Evolutionary conservation across 2,329 filamentous ascomycete species (phyloP).

Genomic region (Gremmenia infestans): DNA sequence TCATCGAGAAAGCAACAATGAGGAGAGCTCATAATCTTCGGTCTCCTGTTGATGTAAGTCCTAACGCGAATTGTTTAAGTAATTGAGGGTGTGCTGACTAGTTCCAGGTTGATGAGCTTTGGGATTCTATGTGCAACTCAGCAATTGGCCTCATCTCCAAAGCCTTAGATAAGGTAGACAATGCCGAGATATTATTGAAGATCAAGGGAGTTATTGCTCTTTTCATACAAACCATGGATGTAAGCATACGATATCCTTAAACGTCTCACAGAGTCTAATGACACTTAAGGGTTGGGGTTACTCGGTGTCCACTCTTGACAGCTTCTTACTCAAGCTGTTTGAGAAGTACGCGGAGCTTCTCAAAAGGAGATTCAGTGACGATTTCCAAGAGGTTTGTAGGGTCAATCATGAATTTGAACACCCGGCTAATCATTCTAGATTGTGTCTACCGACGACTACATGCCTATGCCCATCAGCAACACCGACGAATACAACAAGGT

Average conservation of each 20-base stretch:
- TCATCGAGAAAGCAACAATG: constrained; percentile 93
- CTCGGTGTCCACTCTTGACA: constrained; percentile 73
- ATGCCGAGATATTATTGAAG: constrained; percentile 86
- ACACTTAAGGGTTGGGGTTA: constrained; percentile 75
- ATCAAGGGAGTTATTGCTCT: constrained; percentile 90
- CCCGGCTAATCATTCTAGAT: constrained; percentile 41
- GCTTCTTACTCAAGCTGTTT: constrained; percentile 82
- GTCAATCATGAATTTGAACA: constrained; percentile 3
- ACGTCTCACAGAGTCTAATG: constrained; percentile 2
- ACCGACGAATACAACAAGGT: constrained; percentile 92
- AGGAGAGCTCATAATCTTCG: constrained; percentile 78
- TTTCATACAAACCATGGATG: constrained; percentile 98
- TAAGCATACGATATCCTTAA: constrained; percentile 35
- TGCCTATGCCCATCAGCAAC: constrained; percentile 96
- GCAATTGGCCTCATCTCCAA: constrained; percentile 78
- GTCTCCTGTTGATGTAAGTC: constrained; percentile 70
- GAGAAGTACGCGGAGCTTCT: constrained; percentile 90
- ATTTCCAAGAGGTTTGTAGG: constrained; percentile 75
- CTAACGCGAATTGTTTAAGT: background rate
- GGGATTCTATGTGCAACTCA: constrained; percentile 95
- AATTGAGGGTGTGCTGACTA: constrained; percentile 11
- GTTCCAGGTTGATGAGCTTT: constrained; percentile 85
- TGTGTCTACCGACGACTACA: constrained; percentile 93
- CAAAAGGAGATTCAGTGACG: constrained; percentile 86
- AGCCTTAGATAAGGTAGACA: constrained; percentile 72